Conservation (phyloP, 495 filamentous ascomycete genomes). For the Penicillium subrubescens region DNA sequence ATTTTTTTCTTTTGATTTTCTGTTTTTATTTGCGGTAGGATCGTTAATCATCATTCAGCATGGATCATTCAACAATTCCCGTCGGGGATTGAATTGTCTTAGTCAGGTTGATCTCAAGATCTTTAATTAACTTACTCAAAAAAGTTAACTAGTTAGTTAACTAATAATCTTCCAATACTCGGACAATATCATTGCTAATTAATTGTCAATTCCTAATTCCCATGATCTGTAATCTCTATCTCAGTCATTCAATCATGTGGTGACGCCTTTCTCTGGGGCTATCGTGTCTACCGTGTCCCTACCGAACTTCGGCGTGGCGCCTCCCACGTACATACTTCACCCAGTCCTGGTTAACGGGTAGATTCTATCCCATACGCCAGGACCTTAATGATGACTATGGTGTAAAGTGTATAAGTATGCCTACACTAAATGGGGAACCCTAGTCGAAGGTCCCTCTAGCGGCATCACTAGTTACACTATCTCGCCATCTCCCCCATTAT, state of each 20-base stretch:
- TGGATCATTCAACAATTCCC: not conserved
- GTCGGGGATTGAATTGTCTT: not conserved
- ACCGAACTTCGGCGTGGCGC: constrained; percentile 10
- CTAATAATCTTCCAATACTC: not conserved
- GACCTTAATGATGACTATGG: not conserved
- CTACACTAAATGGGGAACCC: not conserved
- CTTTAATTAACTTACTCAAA: not conserved
- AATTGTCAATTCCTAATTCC: not conserved
- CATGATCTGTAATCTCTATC: not conserved
- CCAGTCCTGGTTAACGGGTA: not conserved
- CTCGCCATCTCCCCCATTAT: not conserved
- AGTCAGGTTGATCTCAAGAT: not conserved
- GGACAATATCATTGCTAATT: not conserved
- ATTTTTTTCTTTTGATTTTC: not conserved
- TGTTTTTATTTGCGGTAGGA: not conserved
- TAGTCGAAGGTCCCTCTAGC: not conserved
- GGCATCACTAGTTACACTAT: not conserved
- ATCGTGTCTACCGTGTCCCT: not conserved
- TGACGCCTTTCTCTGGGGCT: not conserved
- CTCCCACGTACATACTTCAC: constrained; percentile 1
- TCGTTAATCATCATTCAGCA: not conserved
- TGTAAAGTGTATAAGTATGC: too few species aligned
- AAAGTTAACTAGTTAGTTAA: not conserved
- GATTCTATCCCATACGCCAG: not conserved
- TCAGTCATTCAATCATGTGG: not conserved